Percentiles rank a stretch among this genome's conserved stretches.
Evolutionary conservation across 352 stramenopile genomes (phyloP).

Genomic region (Thraustotheca clavata): DNA sequence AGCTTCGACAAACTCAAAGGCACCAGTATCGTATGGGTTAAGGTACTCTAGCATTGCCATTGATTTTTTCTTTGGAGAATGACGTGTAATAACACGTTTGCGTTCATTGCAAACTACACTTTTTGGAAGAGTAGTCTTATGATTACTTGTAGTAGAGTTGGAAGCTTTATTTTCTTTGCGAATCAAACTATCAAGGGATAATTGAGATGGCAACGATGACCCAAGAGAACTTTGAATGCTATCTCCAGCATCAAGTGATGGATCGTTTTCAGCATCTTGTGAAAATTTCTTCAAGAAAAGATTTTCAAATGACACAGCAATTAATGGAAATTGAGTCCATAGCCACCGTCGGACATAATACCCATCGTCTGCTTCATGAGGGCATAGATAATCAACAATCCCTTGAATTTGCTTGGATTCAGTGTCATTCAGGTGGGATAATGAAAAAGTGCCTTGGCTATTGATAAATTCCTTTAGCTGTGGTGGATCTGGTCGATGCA

Average conservation of each 20-base stretch:
- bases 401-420: slow-evolving; percentile 46
- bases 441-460: slow-evolving; percentile 49
- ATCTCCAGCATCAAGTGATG: background rate
- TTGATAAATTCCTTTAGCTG: slow-evolving; percentile 71
- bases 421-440: slow-evolving; percentile 35
- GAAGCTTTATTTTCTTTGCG: too few relatives aligned
- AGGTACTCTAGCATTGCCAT: background rate
- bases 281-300: slow-evolving; percentile 34
- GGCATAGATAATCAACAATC: slow-evolving; percentile 54
- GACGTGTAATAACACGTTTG: slow-evolving; percentile 14
- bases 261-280: background rate
- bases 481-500: slow-evolving; percentile 41
- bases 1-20: slow-evolving; percentile 53
- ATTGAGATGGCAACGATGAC: background rate
- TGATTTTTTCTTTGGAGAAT: slow-evolving; percentile 22
- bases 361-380: slow-evolving; percentile 44
- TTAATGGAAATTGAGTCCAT: slow-evolving; percentile 79
- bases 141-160: background rate
- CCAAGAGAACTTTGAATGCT: background rate
- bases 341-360: slow-evolving; percentile 77
- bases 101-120: background rate
- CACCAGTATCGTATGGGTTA: slow-evolving; percentile 32
- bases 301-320: slow-evolving; percentile 65
- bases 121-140: background rate
- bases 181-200: background rate